phyloP scores from a whole-genome alignment of 2,329 filamentous ascomycete species.

The Penicillium sp. region DNA sequence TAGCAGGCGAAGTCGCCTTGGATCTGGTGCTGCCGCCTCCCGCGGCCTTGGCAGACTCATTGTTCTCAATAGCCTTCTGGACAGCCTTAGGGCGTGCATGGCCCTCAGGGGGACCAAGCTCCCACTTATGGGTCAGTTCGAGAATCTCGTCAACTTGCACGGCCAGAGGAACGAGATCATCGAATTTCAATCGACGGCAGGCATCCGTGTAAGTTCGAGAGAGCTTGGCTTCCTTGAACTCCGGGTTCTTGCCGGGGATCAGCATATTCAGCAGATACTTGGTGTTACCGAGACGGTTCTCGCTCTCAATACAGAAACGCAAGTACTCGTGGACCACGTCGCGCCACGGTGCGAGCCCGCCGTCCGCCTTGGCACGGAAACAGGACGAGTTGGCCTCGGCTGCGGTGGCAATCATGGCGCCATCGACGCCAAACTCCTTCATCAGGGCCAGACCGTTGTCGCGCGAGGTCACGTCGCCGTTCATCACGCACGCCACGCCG shows the following conservation, averaged over 20 bases:
- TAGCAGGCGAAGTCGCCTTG: constrained; percentile 21
- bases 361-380: constrained; percentile 65
- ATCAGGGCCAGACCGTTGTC: constrained; percentile 68
- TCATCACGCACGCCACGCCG: constrained; percentile 91
- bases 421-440: constrained; percentile 76
- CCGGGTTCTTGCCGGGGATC: constrained; percentile 70
- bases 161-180: constrained; percentile 60
- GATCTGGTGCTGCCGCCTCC: constrained; percentile 25
- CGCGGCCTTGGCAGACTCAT: constrained; percentile 34
- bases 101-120: constrained; percentile 11
- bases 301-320: constrained; percentile 63
- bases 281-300: constrained; percentile 87
- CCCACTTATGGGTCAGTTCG: constrained; percentile 27
- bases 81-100: constrained; percentile 25
- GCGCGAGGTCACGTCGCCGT: constrained; percentile 77
- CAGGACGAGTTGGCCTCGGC: constrained; percentile 89
- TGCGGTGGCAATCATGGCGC: constrained; percentile 92
- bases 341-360: constrained; percentile 67
- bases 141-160: constrained; percentile 60
- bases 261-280: constrained; percentile 85
- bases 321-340: constrained; percentile 75
- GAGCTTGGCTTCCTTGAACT: constrained; percentile 57
- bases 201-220: constrained; percentile 67
- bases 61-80: constrained; percentile 33
- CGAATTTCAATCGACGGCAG: constrained; percentile 60